A percentile compares a stretch with the other conserved stretches of the same genome.
Conservation (phyloP, 768 basidiomycete genomes). For the Rhizopogon salebrosus region DNA sequence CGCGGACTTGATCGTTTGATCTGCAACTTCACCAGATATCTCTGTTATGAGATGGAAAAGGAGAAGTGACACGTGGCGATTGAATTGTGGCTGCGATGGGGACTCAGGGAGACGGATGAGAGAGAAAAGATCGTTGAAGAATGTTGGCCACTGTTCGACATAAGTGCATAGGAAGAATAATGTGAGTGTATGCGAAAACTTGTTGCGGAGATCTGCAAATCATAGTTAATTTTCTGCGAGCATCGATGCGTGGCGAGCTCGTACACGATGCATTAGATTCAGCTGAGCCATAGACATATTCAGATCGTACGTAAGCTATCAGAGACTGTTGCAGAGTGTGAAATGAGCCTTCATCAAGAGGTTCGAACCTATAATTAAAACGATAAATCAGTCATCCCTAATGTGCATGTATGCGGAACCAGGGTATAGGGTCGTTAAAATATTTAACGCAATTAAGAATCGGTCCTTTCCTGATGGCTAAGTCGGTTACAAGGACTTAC, state of each 20-base stretch:
- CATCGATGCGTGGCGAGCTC: conserved; percentile 28
- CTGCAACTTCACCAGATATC: conserved; percentile 96
- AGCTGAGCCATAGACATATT: conserved; percentile 82
- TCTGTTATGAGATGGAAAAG: conserved; percentile 91
- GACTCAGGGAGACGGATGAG: conserved; percentile 64
- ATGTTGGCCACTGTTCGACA: conserved; percentile 77
- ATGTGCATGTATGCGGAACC: neutral
- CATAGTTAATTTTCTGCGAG: conserved; percentile 11
- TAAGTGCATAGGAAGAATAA: conserved; percentile 88
- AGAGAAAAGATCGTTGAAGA: conserved; percentile 75
- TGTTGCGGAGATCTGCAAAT: conserved; percentile 79
- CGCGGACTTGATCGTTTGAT: conserved; percentile 88
- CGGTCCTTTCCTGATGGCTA: neutral
- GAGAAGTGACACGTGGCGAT: conserved; percentile 80
- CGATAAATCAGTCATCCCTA: conserved; percentile 7
- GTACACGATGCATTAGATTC: conserved; percentile 79
- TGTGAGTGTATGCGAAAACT: conserved; percentile 87
- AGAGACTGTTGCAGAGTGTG: conserved; percentile 70
- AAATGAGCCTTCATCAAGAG: conserved; percentile 66
- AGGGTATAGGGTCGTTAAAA: neutral
- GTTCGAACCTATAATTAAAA: conserved; percentile 45
- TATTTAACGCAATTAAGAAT: neutral
- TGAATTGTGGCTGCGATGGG: conserved; percentile 55
- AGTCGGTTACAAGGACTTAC: conserved; percentile 46
- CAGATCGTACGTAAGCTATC: conserved; percentile 78